These are phyloP conservation scores for Neolentinus lepideus DNA, from an alignment of 1,284 basidiomycete species.

Conservation along the genomic window DNA sequence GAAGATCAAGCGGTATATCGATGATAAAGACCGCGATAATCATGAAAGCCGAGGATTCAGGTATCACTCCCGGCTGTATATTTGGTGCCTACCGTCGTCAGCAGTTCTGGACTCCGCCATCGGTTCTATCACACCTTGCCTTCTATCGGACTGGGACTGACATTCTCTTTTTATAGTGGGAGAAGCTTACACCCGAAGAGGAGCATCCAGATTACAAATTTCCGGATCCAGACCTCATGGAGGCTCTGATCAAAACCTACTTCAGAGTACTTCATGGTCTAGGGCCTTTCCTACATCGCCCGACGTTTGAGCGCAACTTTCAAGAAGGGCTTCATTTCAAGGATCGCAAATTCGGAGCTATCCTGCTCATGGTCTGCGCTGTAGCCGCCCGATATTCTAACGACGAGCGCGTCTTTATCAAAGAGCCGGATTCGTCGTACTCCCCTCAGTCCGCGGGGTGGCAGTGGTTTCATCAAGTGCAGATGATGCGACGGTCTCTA, in stretches of 20 bases:
- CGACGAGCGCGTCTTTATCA: constrained; percentile 30
- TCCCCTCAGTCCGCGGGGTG: constrained; percentile 58
- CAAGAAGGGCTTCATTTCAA: constrained; percentile 27
- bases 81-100: background rate
- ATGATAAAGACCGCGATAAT: background rate
- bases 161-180: background rate
- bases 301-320: constrained; percentile 51
- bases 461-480: constrained; percentile 67
- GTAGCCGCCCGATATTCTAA: constrained; percentile 35
- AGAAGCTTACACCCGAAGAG: background rate
- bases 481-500: constrained; percentile 40
- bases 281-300: constrained; percentile 70
- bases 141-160: background rate
- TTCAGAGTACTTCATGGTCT: constrained; percentile 58
- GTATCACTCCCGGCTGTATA: background rate
- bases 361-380: constrained; percentile 40
- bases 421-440: constrained; percentile 29
- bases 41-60: background rate
- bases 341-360: constrained; percentile 32
- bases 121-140: background rate
- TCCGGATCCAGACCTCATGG: constrained; percentile 57
- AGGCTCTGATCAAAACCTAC: constrained; percentile 58
- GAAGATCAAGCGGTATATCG: background rate
- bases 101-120: background rate
- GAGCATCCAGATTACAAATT: constrained; percentile 23